Evolutionary conservation across 129 eudicot species (phyloP).

Genomic region (Tagetes patula): DNA sequence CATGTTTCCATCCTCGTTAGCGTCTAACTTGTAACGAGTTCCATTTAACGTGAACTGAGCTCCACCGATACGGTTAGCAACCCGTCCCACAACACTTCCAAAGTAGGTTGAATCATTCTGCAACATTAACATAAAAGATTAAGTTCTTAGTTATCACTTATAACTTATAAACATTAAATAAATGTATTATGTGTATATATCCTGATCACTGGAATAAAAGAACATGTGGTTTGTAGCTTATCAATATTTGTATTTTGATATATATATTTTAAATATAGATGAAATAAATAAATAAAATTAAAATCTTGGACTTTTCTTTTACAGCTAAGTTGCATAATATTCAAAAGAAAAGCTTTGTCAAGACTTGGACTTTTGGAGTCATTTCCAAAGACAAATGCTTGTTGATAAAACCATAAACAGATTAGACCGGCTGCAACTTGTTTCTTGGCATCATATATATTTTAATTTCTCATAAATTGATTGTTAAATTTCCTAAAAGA

Average conservation of each 20-base stretch:
- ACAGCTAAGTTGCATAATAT: constrained; percentile 31
- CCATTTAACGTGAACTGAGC: constrained; percentile 68
- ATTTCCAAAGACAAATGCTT: constrained; percentile 23
- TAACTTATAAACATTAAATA: no score
- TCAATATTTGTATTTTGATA: no score
- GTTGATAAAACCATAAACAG: constrained; percentile 14
- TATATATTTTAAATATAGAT: no score
- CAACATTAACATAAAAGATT: background rate
- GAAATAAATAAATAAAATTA: background rate
- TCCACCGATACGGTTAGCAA: constrained; percentile 77
- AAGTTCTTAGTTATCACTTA: no score
- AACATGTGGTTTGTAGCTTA: background rate
- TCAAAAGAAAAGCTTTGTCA: constrained; percentile 19
- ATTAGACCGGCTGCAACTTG: constrained; percentile 32
- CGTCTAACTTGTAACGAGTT: constrained; percentile 54
- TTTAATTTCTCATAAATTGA: background rate
- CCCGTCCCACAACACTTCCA: constrained; percentile 73
- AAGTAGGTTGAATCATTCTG: constrained; percentile 61
- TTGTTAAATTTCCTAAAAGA: no score
- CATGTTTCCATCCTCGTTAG: constrained; percentile 60
- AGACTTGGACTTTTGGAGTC: constrained; percentile 44
- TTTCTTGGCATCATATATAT: constrained; percentile 25
- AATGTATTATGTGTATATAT: background rate
- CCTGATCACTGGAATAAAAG: background rate
- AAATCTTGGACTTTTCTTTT: constrained; percentile 6